Base-by-base conservation (phyloP, 2,329 filamentous ascomycete genomes). In the Ascomycota sp. region DNA sequence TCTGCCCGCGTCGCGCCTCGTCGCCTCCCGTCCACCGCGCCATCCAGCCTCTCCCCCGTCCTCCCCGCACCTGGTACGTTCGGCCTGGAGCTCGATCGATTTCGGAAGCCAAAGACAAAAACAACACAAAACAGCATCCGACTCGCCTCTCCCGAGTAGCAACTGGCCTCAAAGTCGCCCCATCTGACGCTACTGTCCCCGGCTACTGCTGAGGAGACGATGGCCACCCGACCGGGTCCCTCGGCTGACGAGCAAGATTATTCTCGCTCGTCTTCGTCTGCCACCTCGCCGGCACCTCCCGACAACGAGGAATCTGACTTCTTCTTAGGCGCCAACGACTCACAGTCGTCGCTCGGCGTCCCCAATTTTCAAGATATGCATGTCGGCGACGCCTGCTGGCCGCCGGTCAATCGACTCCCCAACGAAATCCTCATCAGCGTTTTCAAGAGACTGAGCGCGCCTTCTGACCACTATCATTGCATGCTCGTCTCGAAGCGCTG, bases 401-500 rank as follows among this genome's bases (percentile, higher is more conserved):
- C 77, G n/a, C 82, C 84, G 32, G 74, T 93, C 38, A 76, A 78
- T 44, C 72, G 78, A 37, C 65, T 98, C 27, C 89, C 89, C 29
- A 86, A 84, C 52, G 89, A 98, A 61, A 78, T 98, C 39, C 72
- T 95, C 50, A 93, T 98, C 47, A 70, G 74, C 54, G 76, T 95
- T 47, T 93, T 98, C 55, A 66, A 79, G 27, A 89, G 83, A 53
- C 68, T 98, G 37, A 74, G 64, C 46, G 71, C 68, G 9, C 68
- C 83, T 2, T 59, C 63, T 31, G 86, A 98, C 48, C 66, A 93
- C 44, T 68, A 82, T 43, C 76, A 74, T 54, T 91, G 80, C 55
- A 84, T 95, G 79, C 63, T 89, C 41, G 84, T 92, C n/a, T 93
- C 76, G 48, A 84, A 83, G 54, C 72, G 76, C 40, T 98, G 89